Evolutionary conservation across 352 stramenopile species (phyloP).

Genomic region (Phytophthora hybrid): DNA sequence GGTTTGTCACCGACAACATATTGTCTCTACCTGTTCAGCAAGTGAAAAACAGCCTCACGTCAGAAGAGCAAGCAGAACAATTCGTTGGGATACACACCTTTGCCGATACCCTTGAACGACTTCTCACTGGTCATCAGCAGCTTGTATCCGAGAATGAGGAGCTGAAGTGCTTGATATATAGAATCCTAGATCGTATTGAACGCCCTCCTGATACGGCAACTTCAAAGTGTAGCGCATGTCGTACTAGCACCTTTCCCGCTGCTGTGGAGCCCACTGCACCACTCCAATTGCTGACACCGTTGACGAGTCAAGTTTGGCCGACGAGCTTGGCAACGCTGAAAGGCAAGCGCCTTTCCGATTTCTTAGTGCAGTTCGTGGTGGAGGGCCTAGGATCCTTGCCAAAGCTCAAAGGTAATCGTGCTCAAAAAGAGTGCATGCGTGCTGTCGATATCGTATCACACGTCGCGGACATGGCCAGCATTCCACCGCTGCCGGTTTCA

Average conservation of each 20-base stretch:
- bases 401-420: no score
- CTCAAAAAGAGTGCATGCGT: no score
- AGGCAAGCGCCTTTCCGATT: background rate
- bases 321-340: background rate
- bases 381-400: no score
- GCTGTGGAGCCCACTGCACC: background rate
- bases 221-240: background rate
- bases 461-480: no score
- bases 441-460: no score
- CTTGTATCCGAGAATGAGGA: slow-evolving; percentile 5
- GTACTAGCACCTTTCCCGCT: background rate
- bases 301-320: background rate
- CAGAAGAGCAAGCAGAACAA: slow-evolving; percentile 17
- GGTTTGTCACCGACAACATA: slow-evolving; percentile 12
- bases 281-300: background rate
- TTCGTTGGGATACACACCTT: slow-evolving; percentile 16
- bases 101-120: background rate
- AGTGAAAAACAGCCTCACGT: background rate
- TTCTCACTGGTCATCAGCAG: slow-evolving; percentile 4
- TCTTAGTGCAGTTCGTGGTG: background rate
- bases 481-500: no score
- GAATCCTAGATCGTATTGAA: slow-evolving; percentile 7
- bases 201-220: background rate
- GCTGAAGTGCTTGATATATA: slow-evolving; percentile 1
- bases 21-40: slow-evolving; percentile 10